Evolutionary conservation across 2,329 filamentous ascomycete genomes (phyloP).

Genomic region (Byssothecium circinans): DNA sequence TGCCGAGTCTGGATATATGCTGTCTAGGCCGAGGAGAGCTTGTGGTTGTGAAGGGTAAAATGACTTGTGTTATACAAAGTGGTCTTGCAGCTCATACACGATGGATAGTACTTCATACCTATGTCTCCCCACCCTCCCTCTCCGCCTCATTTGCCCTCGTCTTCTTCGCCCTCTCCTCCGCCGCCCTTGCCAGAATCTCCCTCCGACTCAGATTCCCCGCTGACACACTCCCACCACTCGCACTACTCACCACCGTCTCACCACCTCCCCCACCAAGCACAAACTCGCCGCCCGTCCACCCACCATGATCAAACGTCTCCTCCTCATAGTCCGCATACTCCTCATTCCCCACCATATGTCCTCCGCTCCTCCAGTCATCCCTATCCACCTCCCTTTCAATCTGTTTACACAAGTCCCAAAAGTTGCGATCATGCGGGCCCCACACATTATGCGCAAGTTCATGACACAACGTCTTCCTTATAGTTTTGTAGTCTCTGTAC

Average conservation of each 20-base stretch:
- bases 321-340: constrained; percentile 40
- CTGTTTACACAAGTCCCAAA: constrained; percentile 85
- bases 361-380: constrained; percentile 76
- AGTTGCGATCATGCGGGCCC: constrained; percentile 78
- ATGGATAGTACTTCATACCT: background rate
- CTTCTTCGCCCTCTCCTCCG: constrained; percentile 65
- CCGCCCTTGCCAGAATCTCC: constrained; percentile 73
- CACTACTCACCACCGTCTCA: constrained; percentile 23
- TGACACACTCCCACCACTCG: constrained; percentile 27
- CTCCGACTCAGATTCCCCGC: constrained; percentile 63
- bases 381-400: constrained; percentile 85
- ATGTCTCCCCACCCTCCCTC: constrained; percentile 21
- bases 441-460: constrained; percentile 93
- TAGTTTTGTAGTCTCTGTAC: constrained; percentile 88
- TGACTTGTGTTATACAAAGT: background rate
- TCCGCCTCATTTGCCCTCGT: constrained; percentile 52
- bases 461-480: constrained; percentile 90
- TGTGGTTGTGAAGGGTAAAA: too few relatives aligned
- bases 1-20: too few relatives aligned
- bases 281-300: constrained; percentile 48
- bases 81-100: background rate
- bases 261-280: constrained; percentile 27
- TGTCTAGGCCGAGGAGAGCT: too few relatives aligned
- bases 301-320: constrained; percentile 44
- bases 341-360: constrained; percentile 46